Percentiles rank a stretch among this genome's conserved stretches.
Conservation (phyloP, 352 stramenopile genomes). For the Elongisporangium prolatum region DNA sequence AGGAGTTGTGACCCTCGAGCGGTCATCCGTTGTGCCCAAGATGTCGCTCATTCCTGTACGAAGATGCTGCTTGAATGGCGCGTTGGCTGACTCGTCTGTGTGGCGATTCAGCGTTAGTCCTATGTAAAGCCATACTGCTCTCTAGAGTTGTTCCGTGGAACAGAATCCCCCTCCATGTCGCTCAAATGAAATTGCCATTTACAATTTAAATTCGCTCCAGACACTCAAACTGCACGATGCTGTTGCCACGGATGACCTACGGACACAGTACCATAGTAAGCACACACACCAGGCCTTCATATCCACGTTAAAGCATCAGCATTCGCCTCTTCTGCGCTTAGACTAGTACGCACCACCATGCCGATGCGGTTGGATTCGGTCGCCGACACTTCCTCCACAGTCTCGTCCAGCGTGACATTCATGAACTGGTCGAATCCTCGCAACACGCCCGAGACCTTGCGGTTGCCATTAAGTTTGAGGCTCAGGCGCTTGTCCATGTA, state of each 20-base stretch:
- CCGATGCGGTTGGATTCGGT: slow-evolving; percentile 88
- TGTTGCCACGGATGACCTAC: slow-evolving; percentile 87
- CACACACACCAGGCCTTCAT: background rate
- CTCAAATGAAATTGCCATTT: background rate
- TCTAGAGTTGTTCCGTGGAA: background rate
- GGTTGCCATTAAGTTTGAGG: slow-evolving; percentile 94
- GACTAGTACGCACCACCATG: slow-evolving; percentile 80
- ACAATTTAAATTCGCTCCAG: slow-evolving; percentile 65
- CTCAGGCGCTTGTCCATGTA: slow-evolving; percentile 95
- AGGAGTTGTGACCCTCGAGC: too few relatives aligned
- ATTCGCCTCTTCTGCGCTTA: background rate
- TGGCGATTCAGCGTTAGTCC: background rate
- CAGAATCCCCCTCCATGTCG: background rate
- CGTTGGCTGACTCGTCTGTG: too few relatives aligned
- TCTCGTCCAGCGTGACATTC: slow-evolving; percentile 96
- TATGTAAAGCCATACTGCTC: slow-evolving; percentile 5
- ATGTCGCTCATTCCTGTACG: too few relatives aligned
- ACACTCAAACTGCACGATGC: slow-evolving; percentile 89
- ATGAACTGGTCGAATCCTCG: slow-evolving; percentile 97
- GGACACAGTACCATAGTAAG: background rate
- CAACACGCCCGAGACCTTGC: slow-evolving; percentile 91
- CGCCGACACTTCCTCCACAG: slow-evolving; percentile 84
- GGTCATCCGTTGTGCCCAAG: too few relatives aligned
- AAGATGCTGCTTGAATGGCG: too few relatives aligned
- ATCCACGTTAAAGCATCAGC: slow-evolving; percentile 1